Conservation (phyloP, 331 rosid species). For the Pyracantha coccinea region DNA sequence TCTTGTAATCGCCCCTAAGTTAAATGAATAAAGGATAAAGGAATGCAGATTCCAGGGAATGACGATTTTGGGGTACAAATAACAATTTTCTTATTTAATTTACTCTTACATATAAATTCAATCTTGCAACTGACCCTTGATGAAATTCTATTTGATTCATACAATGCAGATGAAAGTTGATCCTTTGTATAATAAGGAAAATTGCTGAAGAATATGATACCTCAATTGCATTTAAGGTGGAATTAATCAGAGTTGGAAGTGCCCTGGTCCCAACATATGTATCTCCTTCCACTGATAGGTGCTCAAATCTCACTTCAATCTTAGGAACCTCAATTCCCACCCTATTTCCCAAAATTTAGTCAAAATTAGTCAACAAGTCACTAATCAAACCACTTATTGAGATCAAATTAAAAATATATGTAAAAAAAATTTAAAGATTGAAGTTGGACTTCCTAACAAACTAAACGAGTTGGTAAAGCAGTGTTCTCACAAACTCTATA, state of each 20-base stretch:
- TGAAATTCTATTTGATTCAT: background rate
- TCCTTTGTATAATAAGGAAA: too few species aligned
- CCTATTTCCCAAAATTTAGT: conserved; percentile 15
- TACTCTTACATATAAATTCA: too few species aligned
- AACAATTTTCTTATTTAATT: too few species aligned
- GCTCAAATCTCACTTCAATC: conserved; percentile 58
- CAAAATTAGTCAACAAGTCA: background rate
- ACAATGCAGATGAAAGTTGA: background rate
- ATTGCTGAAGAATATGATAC: conserved; percentile 15
- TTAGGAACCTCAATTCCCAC: conserved; percentile 51
- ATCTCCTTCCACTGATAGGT: conserved; percentile 57
- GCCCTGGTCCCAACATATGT: conserved; percentile 69
- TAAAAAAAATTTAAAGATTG: background rate
- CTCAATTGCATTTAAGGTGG: conserved; percentile 45
- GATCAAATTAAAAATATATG: background rate
- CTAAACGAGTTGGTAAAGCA: too few species aligned
- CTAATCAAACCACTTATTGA: background rate
- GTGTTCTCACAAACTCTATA: too few species aligned
- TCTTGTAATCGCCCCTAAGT: too few species aligned
- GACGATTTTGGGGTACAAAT: too few species aligned
- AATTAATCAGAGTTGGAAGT: conserved; percentile 53
- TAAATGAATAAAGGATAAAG: too few species aligned
- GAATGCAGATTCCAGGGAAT: too few species aligned
- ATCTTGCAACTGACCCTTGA: background rate
- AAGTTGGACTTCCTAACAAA: background rate